Base-by-base conservation (phyloP, 768 basidiomycete species). In the Neoboletus subvelutipes region DNA sequence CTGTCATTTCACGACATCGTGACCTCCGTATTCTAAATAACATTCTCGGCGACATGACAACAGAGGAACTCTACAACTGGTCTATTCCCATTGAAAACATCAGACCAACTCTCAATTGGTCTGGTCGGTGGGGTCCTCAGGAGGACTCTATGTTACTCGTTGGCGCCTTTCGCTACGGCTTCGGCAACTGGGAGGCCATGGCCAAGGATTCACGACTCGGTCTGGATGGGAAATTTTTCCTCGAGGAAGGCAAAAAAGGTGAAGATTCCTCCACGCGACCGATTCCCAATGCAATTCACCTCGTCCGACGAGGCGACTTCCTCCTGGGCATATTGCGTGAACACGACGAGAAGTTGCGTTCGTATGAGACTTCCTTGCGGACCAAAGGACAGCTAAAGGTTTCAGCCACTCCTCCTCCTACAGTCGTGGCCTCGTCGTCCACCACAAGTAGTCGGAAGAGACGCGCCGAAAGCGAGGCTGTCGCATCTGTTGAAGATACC, bases 171-270 rank as follows among this genome's bases (percentile, higher is more conserved):
- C 67, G 88, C 20, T 89, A 98, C 64, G 97, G 97, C 20, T 96
- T 98, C 69, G 96, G 95, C 15, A 92, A 90, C 67, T 99, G 97
- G 97, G 97, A 98, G 68, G 82, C 83, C 26, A 98, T 98, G 80
- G 83, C 85, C 54, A 92, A 94, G 75, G 97, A 99, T 70, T 72
- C 83, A 13, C 83, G 83, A 57, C 85, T 99, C 13, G 85, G 86
- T 2, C 80, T 99, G 15, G 82, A 85, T 2, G 93, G 89, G 72
- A 98, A 98, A 70, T 96, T 99, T 77, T 98, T 98, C 85, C 80
- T 99, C 50, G 97, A 98, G 70, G 95, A 98, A 72, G 92, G 90
- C 64, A 98, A 98, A 78, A 96, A 97, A 73, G 88, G 86, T 33
- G 90, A 93, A 75, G 90, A 94, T 65, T 75, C 86, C 39, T 80